A percentile compares a stretch with the other conserved stretches of the same genome.
Evolutionary conservation across 257 asterid genomes (phyloP).

Genomic region (Fraxinus anomala): DNA sequence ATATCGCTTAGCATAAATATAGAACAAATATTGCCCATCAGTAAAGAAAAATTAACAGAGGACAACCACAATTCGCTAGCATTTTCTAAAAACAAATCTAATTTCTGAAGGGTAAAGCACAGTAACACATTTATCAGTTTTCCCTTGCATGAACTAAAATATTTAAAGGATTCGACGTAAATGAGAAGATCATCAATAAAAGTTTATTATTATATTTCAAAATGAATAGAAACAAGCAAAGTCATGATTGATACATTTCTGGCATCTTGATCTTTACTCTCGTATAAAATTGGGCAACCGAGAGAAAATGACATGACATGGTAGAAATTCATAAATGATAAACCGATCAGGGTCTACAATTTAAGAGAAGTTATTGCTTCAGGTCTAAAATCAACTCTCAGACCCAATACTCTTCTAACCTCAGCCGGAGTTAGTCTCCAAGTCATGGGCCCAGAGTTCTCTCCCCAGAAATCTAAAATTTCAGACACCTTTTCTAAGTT

Average conservation of each 20-base stretch:
- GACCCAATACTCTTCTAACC: slow-evolving; percentile 86
- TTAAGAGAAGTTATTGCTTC: slow-evolving; percentile 92
- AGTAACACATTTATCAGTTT: not conserved
- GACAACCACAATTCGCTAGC: not conserved
- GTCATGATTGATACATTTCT: not conserved
- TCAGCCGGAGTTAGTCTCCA: slow-evolving; percentile 97
- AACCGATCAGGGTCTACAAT: slow-evolving; percentile 41
- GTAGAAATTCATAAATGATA: not conserved
- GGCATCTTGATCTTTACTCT: not conserved
- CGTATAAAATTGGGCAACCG: slow-evolving; percentile 1
- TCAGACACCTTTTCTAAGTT: slow-evolving; percentile 94
- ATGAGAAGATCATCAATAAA: not conserved
- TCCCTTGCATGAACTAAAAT: slow-evolving; percentile 2
- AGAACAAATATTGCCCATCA: not conserved
- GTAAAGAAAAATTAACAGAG: not conserved
- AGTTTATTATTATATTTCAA: not conserved
- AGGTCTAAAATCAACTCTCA: slow-evolving; percentile 87
- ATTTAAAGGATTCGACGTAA: no score
- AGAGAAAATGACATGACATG: slow-evolving; percentile 6
- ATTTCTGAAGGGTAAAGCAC: not conserved
- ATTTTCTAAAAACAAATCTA: not conserved
- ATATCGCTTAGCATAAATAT: not conserved
- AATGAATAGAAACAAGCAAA: not conserved
- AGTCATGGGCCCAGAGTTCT: slow-evolving; percentile 96
- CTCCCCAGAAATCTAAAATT: slow-evolving; percentile 99